These are phyloP conservation scores for Pharus latifolius DNA, from an alignment of 176 grass and related monocot genomes.

Conservation along the genomic window DNA sequence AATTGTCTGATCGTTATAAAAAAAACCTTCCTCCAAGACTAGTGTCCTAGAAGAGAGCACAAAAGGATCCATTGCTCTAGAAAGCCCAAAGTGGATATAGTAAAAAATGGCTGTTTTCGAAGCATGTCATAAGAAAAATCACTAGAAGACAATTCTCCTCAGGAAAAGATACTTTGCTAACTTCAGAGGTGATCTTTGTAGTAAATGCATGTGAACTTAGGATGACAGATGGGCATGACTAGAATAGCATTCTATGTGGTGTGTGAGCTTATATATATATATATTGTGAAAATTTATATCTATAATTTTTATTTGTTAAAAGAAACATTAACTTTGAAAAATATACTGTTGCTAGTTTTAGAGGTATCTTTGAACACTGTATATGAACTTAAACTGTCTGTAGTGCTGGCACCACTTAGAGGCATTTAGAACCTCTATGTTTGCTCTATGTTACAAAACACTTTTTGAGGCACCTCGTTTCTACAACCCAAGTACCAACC, in stretches of 20 bases:
- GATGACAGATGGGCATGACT: not conserved
- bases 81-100: not conserved
- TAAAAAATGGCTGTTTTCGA: not conserved
- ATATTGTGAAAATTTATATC: not conserved
- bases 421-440: too few species aligned
- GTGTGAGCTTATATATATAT: not conserved
- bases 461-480: too few species aligned
- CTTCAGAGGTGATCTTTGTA: not conserved
- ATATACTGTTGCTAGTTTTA: not conserved
- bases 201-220: not conserved
- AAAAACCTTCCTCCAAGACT: too few species aligned
- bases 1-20: too few species aligned
- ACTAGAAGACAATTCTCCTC: conserved; percentile 5
- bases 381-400: not conserved
- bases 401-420: too few species aligned
- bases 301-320: not conserved
- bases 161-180: not conserved
- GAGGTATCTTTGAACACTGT: not conserved
- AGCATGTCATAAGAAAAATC: not conserved
- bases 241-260: not conserved
- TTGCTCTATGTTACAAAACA: too few species aligned
- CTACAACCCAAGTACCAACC: too few species aligned
- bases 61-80: not conserved
- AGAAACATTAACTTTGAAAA: not conserved
- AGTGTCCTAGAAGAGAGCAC: not conserved